Evolutionary conservation across 371 early-diverging fungal species (phyloP).

Genomic region (Haplosporangium sp.): DNA sequence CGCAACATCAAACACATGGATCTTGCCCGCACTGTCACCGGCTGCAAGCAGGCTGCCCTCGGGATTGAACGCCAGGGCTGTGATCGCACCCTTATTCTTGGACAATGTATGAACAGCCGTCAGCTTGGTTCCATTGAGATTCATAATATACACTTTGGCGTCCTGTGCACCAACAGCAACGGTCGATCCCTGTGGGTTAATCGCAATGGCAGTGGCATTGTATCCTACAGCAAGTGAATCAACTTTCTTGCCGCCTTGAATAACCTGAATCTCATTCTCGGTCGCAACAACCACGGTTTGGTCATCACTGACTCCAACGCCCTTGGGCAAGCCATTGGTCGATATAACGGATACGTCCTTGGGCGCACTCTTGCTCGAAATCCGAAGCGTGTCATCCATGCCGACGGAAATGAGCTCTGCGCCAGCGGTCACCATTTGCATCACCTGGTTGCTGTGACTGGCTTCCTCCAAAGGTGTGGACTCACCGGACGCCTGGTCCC

Average conservation of each 20-base stretch:
- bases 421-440: conserved; percentile 59
- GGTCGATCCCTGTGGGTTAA: conserved; percentile 64
- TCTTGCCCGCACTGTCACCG: conserved; percentile 86
- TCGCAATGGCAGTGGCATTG: conserved; percentile 67
- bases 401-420: conserved; percentile 71
- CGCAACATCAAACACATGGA: conserved; percentile 76
- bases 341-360: conserved; percentile 49
- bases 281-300: conserved; percentile 66
- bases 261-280: conserved; percentile 41
- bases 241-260: conserved; percentile 41
- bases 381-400: conserved; percentile 78
- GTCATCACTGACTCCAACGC: conserved; percentile 59
- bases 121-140: conserved; percentile 36
- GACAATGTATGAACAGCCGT: conserved; percentile 53
- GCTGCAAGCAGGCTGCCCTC: conserved; percentile 78
- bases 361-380: conserved; percentile 11
- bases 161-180: conserved; percentile 81
- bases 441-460: conserved; percentile 82
- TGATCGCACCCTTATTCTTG: conserved; percentile 75
- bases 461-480: conserved; percentile 57
- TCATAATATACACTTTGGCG: conserved; percentile 58
- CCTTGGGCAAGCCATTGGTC: conserved; percentile 64
- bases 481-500: conserved; percentile 32
- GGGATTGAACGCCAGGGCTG: conserved; percentile 83
- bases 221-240: conserved; percentile 55